A percentile compares a stretch with the other conserved stretches of the same genome.
Conservation (phyloP, 768 basidiomycete genomes). For the Leccinum boreale region DNA sequence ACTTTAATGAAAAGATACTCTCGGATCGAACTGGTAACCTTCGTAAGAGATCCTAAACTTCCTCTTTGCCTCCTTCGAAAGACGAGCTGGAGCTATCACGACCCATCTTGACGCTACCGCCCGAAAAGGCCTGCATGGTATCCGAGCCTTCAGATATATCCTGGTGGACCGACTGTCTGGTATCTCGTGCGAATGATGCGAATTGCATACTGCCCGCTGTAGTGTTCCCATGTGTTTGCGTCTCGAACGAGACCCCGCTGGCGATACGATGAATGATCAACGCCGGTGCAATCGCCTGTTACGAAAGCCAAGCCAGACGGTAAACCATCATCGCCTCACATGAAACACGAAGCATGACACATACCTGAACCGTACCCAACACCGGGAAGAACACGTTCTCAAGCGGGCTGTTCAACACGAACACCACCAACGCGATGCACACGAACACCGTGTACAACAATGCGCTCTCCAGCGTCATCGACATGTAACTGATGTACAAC, state of each 20-base stretch:
- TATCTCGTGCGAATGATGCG: background rate
- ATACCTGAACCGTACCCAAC: constrained; percentile 20
- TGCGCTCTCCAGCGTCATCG: constrained; percentile 26
- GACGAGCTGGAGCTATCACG: constrained; percentile 7
- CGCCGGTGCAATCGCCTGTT: constrained; percentile 15
- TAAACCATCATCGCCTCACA: background rate
- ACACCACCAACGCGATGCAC: constrained; percentile 11
- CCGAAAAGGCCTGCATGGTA: constrained; percentile 5
- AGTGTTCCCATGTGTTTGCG: constrained; percentile 1
- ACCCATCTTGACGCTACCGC: constrained; percentile 1
- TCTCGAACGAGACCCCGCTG: constrained; percentile 18
- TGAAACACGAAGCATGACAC: background rate
- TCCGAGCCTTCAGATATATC: constrained; percentile 7
- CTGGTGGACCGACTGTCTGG: background rate
- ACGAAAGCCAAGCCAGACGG: background rate
- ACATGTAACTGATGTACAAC: constrained; percentile 24
- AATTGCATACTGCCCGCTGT: constrained; percentile 9
- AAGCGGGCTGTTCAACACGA: constrained; percentile 21
- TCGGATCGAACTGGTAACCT: background rate
- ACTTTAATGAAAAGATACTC: background rate
- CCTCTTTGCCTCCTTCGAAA: constrained; percentile 11
- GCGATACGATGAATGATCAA: constrained; percentile 24
- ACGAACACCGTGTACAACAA: constrained; percentile 13
- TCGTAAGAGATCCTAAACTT: background rate
- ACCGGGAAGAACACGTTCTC: constrained; percentile 23